Conservation (phyloP, 129 eudicot species). For the Dittrichia graveolens region DNA sequence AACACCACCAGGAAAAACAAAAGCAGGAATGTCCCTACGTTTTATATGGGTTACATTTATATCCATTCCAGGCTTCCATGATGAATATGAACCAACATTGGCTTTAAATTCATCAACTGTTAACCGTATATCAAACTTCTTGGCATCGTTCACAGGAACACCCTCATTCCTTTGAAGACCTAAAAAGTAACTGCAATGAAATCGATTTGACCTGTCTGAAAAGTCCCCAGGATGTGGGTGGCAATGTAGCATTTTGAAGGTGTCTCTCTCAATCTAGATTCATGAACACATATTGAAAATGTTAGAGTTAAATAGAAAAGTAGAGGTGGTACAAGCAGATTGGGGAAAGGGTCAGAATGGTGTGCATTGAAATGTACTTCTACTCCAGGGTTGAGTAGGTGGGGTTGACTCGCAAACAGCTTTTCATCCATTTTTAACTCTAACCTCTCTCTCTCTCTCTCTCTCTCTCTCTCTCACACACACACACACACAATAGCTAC, state of each 20-base stretch:
- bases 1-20: conserved; percentile 92
- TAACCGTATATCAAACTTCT: conserved; percentile 80
- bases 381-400: background rate
- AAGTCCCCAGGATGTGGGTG: conserved; percentile 95
- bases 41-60: conserved; percentile 68
- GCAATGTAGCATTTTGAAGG: conserved; percentile 79
- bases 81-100: conserved; percentile 54
- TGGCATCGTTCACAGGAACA: conserved; percentile 54
- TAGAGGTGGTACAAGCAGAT: background rate
- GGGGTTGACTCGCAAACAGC: background rate
- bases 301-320: background rate
- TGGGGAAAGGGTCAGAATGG: background rate
- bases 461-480: too few species aligned
- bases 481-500: too few species aligned
- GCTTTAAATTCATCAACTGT: conserved; percentile 90
- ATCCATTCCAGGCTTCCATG: conserved; percentile 81
- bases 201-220: conserved; percentile 63
- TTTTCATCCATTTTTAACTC: background rate
- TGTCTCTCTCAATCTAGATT: conserved; percentile 81
- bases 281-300: background rate
- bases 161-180: conserved; percentile 87
- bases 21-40: conserved; percentile 67
- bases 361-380: background rate
- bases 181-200: conserved; percentile 76
- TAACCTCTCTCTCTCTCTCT: too few species aligned